Conservation (phyloP, 1,139 yeast species). For the Candida mesenterica region DNA sequence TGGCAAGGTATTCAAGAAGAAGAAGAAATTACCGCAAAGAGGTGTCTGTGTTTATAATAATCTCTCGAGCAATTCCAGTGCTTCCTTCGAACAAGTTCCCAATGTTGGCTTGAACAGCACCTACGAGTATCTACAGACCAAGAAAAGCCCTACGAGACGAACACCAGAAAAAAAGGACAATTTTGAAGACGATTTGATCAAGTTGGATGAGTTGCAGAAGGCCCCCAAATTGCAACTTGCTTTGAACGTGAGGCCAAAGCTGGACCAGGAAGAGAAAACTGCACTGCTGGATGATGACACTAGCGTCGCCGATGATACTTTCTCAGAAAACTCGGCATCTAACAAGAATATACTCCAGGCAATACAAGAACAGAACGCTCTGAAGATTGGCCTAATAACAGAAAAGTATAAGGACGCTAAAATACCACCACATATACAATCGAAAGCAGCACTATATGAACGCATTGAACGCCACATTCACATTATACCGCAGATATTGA, state of each 20-base stretch:
- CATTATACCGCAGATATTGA: slow-evolving; percentile 42
- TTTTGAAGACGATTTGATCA: slow-evolving; percentile 14
- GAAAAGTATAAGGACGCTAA: slow-evolving; percentile 20
- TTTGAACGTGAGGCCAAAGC: not conserved
- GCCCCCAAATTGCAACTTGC: slow-evolving; percentile 1
- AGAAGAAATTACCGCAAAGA: not conserved
- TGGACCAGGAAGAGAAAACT: not conserved
- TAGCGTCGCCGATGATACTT: too few species aligned
- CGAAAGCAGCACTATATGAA: slow-evolving; percentile 21
- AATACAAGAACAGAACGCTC: slow-evolving; percentile 15
- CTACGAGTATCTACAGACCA: not conserved
- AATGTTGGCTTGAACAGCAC: too few species aligned
- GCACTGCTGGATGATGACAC: not conserved
- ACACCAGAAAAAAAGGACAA: slow-evolving; percentile 5
- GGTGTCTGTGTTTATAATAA: slow-evolving; percentile 1
- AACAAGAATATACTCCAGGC: slow-evolving; percentile 13
- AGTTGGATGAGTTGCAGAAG: slow-evolving; percentile 11
- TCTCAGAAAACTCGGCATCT: too few species aligned
- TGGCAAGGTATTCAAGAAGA: not conserved
- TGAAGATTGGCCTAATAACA: slow-evolving; percentile 16
- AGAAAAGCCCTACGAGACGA: not conserved
- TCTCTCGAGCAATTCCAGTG: too few species aligned
- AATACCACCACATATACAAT: slow-evolving; percentile 29
- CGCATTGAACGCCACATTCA: slow-evolving; percentile 30
- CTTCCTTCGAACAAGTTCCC: too few species aligned